Evolutionary conservation across 2,329 filamentous ascomycete genomes (phyloP).

Genomic region (Hypoxylon sp.): DNA sequence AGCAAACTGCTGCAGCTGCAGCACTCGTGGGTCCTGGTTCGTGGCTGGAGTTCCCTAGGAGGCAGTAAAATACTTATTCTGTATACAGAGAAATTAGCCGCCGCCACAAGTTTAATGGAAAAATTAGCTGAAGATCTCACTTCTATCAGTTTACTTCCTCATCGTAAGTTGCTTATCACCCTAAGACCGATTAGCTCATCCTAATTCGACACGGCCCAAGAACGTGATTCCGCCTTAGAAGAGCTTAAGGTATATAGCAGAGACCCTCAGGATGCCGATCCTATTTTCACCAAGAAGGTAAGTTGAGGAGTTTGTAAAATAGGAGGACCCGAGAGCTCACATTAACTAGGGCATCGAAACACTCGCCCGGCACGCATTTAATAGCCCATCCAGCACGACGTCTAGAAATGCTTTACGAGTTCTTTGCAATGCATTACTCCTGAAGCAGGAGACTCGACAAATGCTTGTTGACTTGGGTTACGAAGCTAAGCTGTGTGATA

Average conservation of each 20-base stretch:
- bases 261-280: conserved; percentile 78
- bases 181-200: not conserved
- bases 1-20: conserved; percentile 36
- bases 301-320: conserved; percentile 3
- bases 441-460: conserved; percentile 78
- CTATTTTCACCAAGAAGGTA: conserved; percentile 87
- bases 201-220: conserved; percentile 59
- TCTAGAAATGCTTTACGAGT: conserved; percentile 85
- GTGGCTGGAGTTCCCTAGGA: conserved; percentile 43
- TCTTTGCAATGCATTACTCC: conserved; percentile 85
- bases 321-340: conserved; percentile 34
- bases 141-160: conserved; percentile 69
- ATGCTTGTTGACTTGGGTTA: conserved; percentile 80
- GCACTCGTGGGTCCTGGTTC: conserved; percentile 60
- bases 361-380: conserved; percentile 80
- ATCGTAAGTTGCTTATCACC: conserved; percentile 65
- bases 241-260: conserved; percentile 85
- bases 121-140: conserved; percentile 74
- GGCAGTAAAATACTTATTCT: conserved; percentile 29
- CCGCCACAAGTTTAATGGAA: conserved; percentile 76
- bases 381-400: conserved; percentile 72
- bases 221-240: conserved; percentile 73
- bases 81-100: conserved; percentile 73
- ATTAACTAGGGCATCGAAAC: conserved; percentile 77
- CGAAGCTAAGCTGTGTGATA: conserved; percentile 76